phyloP scores from a whole-genome alignment of 2,329 filamentous ascomycete genomes.

The Fusarium coicis region DNA sequence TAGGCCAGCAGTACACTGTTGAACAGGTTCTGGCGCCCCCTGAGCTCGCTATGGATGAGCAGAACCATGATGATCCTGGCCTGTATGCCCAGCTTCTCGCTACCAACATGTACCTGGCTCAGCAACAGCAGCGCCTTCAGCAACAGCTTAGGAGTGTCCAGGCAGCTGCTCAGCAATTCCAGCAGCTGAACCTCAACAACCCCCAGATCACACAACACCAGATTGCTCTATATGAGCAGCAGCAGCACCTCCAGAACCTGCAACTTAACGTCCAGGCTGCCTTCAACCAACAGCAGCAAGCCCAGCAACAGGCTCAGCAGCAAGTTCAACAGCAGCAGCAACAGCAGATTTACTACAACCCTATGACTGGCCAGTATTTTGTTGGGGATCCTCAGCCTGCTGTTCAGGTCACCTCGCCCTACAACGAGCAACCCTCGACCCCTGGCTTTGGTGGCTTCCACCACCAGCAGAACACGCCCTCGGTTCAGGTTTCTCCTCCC shows the following conservation, averaged over 20 bases:
- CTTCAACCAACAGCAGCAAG: constrained; percentile 56
- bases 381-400: constrained; percentile 71
- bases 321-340: constrained; percentile 66
- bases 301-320: constrained; percentile 55
- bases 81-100: constrained; percentile 89
- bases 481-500: constrained; percentile 85
- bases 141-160: constrained; percentile 90
- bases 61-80: constrained; percentile 80
- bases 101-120: constrained; percentile 90
- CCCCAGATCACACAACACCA: constrained; percentile 60
- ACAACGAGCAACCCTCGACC: constrained; percentile 57
- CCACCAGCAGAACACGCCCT: constrained; percentile 69
- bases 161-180: constrained; percentile 83
- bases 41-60: constrained; percentile 77
- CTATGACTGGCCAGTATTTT: constrained; percentile 86
- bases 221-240: constrained; percentile 58
- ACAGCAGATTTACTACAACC: constrained; percentile 87
- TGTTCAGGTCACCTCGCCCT: constrained; percentile 53
- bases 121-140: constrained; percentile 94
- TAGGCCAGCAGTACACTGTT: constrained; percentile 72
- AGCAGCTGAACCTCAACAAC: constrained; percentile 76
- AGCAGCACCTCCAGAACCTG: constrained; percentile 55
- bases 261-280: constrained; percentile 52
- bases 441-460: constrained; percentile 48
- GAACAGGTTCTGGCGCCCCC: constrained; percentile 91